phyloP scores from a whole-genome alignment of 768 basidiomycete genomes.

The Jaapia argillacea region DNA sequence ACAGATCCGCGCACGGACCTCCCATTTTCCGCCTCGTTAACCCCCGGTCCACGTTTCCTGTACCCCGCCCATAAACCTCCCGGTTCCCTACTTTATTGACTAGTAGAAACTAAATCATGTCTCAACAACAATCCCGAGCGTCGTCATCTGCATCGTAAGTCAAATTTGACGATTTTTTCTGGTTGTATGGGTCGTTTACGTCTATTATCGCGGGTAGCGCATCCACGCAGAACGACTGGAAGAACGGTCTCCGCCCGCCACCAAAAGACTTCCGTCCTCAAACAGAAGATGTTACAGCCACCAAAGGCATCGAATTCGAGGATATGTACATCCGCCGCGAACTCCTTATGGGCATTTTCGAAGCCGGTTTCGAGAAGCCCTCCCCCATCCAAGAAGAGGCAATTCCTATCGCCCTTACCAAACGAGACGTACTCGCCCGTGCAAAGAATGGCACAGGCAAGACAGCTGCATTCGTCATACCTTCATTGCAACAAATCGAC shows the following conservation, averaged over 20 bases:
- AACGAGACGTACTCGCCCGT: constrained; percentile 89
- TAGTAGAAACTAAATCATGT: too few species aligned
- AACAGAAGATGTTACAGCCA: constrained; percentile 93
- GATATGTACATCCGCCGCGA: constrained; percentile 88
- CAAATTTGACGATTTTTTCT: background rate
- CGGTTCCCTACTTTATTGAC: too few species aligned
- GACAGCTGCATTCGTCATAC: constrained; percentile 98
- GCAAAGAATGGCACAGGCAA: constrained; percentile 98
- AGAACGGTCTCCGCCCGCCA: constrained; percentile 68
- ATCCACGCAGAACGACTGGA: constrained; percentile 36
- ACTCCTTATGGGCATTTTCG: constrained; percentile 98
- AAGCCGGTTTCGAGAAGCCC: constrained; percentile 94
- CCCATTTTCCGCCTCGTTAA: too few species aligned
- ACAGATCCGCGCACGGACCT: too few species aligned
- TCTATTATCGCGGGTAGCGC: background rate
- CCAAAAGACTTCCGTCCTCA: constrained; percentile 91
- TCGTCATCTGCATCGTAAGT: constrained; percentile 25
- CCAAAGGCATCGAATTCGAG: constrained; percentile 93
- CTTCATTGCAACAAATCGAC: constrained; percentile 90
- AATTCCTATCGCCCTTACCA: constrained; percentile 88
- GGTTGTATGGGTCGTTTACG: background rate
- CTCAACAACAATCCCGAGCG: constrained; percentile 21
- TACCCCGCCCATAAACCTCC: too few species aligned
- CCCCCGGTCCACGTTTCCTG: too few species aligned
- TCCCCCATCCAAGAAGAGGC: constrained; percentile 99